Percentiles rank a stretch among this genome's conserved stretches.
Evolutionary conservation across 768 basidiomycete species (phyloP).

Genomic region (Auriscalpium orientale): DNA sequence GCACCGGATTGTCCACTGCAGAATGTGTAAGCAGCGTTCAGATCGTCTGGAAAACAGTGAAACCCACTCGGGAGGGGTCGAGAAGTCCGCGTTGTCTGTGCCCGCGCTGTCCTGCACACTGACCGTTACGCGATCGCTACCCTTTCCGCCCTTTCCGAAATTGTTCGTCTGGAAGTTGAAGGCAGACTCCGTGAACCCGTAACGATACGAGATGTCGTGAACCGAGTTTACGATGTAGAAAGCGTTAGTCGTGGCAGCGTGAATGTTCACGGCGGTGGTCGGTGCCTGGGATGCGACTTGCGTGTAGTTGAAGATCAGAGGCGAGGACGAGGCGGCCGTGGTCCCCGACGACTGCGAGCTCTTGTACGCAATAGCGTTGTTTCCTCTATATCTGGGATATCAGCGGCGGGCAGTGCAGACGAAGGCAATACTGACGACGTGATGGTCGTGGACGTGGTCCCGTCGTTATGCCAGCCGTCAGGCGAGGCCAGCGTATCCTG

Average conservation of each 20-base stretch:
- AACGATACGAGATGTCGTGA: conserved; percentile 44
- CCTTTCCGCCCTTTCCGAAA: conserved; percentile 42
- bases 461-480: conserved; percentile 44
- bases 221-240: conserved; percentile 58
- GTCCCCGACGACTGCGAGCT: conserved; percentile 18
- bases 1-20: conserved; percentile 29
- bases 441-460: conserved; percentile 26
- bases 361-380: conserved; percentile 32
- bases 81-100: conserved; percentile 37
- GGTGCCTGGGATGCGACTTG: conserved; percentile 30
- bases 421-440: conserved; percentile 14
- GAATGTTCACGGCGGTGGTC: conserved; percentile 36
- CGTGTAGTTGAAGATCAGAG: conserved; percentile 34
- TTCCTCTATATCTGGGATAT: conserved; percentile 18
- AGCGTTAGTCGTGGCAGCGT: conserved; percentile 46
- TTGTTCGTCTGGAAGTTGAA: conserved; percentile 60
- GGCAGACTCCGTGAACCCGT: conserved; percentile 51
- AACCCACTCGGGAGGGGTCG: conserved; percentile 36
- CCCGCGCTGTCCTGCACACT: conserved; percentile 45
- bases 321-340: conserved; percentile 30
- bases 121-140: conserved; percentile 41
- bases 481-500: conserved; percentile 48
- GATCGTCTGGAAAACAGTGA: background rate
- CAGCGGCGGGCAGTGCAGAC: no score
- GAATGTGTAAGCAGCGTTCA: background rate